Percentiles rank a stretch among this genome's conserved stretches.
Conservation (phyloP, 495 filamentous ascomycete species). For the Hypoxylon fuscum region DNA sequence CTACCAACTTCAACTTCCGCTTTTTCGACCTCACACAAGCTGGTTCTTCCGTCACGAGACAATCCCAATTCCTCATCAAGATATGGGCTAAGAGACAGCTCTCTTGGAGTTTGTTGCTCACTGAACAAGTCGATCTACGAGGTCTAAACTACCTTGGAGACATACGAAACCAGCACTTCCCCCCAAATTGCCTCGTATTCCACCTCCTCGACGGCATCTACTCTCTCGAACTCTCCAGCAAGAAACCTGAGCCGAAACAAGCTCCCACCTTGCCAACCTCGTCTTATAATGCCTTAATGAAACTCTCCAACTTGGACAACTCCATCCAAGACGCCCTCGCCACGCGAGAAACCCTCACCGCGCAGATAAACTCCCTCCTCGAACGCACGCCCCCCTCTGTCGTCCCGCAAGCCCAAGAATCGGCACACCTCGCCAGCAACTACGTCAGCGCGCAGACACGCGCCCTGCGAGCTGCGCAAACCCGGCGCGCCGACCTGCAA, state of each 20-base stretch:
- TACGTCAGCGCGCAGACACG: constrained; percentile 71
- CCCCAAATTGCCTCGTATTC: constrained; percentile 85
- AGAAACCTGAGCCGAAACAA: constrained; percentile 56
- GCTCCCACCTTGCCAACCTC: constrained; percentile 64
- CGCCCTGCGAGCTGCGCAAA: constrained; percentile 66
- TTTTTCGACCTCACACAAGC: constrained; percentile 81
- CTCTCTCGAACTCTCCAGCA: constrained; percentile 63
- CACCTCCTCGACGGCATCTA: constrained; percentile 91
- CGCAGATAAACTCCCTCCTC: constrained; percentile 80
- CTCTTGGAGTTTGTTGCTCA: constrained; percentile 73
- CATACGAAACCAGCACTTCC: constrained; percentile 80
- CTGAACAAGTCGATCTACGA: constrained; percentile 73
- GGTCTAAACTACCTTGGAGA: constrained; percentile 84
- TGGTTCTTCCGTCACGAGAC: constrained; percentile 70
- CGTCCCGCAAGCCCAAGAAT: constrained; percentile 71
- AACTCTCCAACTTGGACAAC: constrained; percentile 85
- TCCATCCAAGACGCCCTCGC: constrained; percentile 90
- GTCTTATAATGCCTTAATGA: constrained; percentile 91
- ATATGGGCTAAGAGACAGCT: constrained; percentile 77
- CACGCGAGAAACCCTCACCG: constrained; percentile 75
- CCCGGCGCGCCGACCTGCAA: constrained; percentile 68
- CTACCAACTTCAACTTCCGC: constrained; percentile 91
- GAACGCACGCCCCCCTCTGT: constrained; percentile 56
- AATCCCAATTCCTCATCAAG: constrained; percentile 70
- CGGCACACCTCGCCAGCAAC: constrained; percentile 63